Evolutionary conservation across 805 yeast genomes (phyloP), one percentile per base, ranked within the genome.

Genomic region (Vanderwaltozyma tropicalis): DNA sequence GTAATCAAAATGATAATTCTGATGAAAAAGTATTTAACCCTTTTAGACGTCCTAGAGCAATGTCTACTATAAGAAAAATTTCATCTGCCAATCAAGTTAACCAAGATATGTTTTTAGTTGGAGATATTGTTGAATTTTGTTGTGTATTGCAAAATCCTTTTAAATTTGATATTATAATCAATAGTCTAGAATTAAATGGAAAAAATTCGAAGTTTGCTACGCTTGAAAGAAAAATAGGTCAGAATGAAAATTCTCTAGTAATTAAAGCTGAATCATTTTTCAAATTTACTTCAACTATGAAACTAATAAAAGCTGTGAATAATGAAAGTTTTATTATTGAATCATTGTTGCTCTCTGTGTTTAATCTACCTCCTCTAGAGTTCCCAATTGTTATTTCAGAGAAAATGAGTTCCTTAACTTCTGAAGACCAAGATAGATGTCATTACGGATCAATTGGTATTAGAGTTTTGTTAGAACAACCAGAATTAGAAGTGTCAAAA

Each of bases 121-220:
- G 77, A 25, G 95, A 86, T 37, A 64, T 71, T 4, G 71, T 74
- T 11, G 80, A 76, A 40, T 63, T 82, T 14, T 53, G 63, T 5
- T 61, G 84, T 2, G 61, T 66, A 3, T 50, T 88, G 8, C 87
- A 81, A 51, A 89, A 89, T 53, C 95, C 95, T 8, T 85, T 76
- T 60, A 72, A 73, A 5, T 85, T 84, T 56, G 85, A 80, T 30
- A 62, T 88, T 12, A 78, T 74, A 28, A 61, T 88, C 5, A 63
- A 66, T 15, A 69, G 69, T 22, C 51, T 80, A 3, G 49, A 61
- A 28, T 58, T 80, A 2, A 45, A 49, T 5, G 48, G 61, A 4
- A 37, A 45, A 1, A 56, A 62, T 14, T 43, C 57, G 6, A 59
- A 61, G 21, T 50, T 29, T 42, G 45, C 52, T 33, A 44, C 43